Base-by-base conservation (phyloP, 2,329 filamentous ascomycete genomes). In the Talaromyces sp. region DNA sequence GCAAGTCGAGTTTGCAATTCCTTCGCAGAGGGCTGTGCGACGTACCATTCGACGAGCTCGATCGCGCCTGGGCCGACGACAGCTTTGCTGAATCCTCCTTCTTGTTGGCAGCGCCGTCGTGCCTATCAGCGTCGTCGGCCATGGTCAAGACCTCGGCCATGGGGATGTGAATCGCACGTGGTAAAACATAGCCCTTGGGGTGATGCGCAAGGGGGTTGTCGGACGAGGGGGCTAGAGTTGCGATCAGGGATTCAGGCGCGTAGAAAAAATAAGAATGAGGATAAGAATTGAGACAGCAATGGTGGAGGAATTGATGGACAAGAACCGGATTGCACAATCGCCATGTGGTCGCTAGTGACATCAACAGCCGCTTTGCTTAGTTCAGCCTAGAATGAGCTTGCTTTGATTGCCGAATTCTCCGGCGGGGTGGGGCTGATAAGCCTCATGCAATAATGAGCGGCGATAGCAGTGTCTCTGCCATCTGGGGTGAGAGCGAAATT, bases 101-200 rank as follows among this genome's bases (percentile, higher is more conserved):
- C 54, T 67, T 65, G 57, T 58, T 62, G 56, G 62, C 31, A 51
- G 24, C 63, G 38, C 62, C 58, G 57, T 57, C 61, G 52, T 51
- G 50, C 29, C 43, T 50, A 57, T 58, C 32, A 60, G 56, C 63
- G 51, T 68, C 65, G 54, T 69, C 65, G 62, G 63, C 58, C 58
- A 62, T 66, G 59, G 62, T 66, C 64, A 63, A 68, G 67, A 63
- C 70, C 70, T 72, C 70, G 67, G 68, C 67, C 71, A 74, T 74
- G 54, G 59, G 66, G 63, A 54, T 61, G 29, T 27, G 56, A 55
- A 26, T 59, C 32, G 52, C 19, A 51, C 31, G 19, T 43, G 59
- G 56, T 57, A 56, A 46, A 32, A 62, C 60, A 62, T 62, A 62
- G 54, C 60, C 57, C 14, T 54, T 56, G 27, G 29, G 29, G 19